Evolutionary conservation across 148 eudicot genomes (phyloP), one percentile per base, ranked within the genome.

Genomic region (Hydrangea macrophylla): DNA sequence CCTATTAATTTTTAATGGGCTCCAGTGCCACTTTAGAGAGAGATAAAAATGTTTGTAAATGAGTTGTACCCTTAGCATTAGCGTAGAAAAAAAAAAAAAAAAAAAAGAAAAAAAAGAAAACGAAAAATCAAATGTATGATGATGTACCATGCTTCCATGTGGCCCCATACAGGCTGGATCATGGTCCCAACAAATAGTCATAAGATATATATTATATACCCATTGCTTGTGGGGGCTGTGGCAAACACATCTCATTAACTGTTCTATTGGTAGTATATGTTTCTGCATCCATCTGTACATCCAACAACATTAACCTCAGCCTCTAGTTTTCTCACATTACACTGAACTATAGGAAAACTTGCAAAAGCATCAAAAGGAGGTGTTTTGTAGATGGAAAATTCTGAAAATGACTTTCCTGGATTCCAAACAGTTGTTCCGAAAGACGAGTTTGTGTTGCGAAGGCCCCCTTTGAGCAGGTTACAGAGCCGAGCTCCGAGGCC

Each of bases 111-210:
- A 20, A 11, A 17, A 22, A 28, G 2, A 0, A 30, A 7, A 15
- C 18, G 24, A 58, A 18, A 31, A 20, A 20, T 58, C 20, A 7
- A n/a, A 15, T 7, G 30, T 23, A 27, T 22, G 9, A 17, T 32
- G 25, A 58, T 39, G 62, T 18, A 37, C 11, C 39, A 27, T 31
- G 62, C 40, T 57, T n/a, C n/a, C n/a, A n/a, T n/a, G n/a, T 0
- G 33, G 31, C 48, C 22, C 32, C 31, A 42, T 50, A 44, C 67
- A 63, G 55, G 67, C 67, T 63, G 67, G 55, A 42, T n/a, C 67
- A 27, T 44, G 54, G 37, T 18, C 3, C 67, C 55, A 44, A 15
- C 48, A n/a, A 39, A 44, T 22, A 3, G 26, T 59, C 39, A 60
- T 0, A n/a, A 36, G 6, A 61, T 37, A n/a, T 17, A 8, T 50